Conservation (phyloP, 2,329 filamentous ascomycete genomes). For the Fusarium foetens region DNA sequence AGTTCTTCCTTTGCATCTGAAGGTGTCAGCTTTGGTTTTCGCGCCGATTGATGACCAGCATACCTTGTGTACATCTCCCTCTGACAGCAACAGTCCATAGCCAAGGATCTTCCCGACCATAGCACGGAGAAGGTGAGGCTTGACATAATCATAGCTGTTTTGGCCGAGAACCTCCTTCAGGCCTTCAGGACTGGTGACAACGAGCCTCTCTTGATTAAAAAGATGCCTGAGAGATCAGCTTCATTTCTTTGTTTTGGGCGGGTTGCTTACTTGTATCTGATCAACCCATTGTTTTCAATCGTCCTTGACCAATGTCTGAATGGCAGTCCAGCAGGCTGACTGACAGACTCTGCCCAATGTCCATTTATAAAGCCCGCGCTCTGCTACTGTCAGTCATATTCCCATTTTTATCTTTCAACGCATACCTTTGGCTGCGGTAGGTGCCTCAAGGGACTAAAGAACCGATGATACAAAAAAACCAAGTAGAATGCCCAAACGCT, state of each 20-base stretch:
- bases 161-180: slow-evolving; percentile 27
- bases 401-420: accelerated
- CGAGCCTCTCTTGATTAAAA: slow-evolving; percentile 29
- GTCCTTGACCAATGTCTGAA: slow-evolving; percentile 30
- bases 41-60: accelerated
- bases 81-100: slow-evolving; percentile 4
- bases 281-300: slow-evolving; percentile 32
- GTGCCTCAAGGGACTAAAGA: slow-evolving; percentile 20
- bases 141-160: slow-evolving; percentile 30
- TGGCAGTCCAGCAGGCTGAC: slow-evolving; percentile 24
- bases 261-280: slow-evolving; percentile 17
- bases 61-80: slow-evolving; percentile 32
- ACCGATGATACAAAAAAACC: slow-evolving; percentile 8
- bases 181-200: slow-evolving; percentile 19
- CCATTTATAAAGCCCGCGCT: slow-evolving; percentile 17
- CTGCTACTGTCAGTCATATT: not conserved
- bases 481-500: slow-evolving; percentile 12
- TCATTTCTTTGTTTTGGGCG: too few species aligned
- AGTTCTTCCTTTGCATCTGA: slow-evolving; percentile 31
- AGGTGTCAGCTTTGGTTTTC: not conserved
- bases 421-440: slow-evolving; percentile 14
- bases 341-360: slow-evolving; percentile 32
- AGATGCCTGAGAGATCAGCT: slow-evolving; percentile 10
- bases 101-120: slow-evolving; percentile 33
- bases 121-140: slow-evolving; percentile 26